Evolutionary conservation across 495 filamentous ascomycete species (phyloP), one percentile per base, ranked within the genome.

Genomic region (Aspergillus avenaceus): DNA sequence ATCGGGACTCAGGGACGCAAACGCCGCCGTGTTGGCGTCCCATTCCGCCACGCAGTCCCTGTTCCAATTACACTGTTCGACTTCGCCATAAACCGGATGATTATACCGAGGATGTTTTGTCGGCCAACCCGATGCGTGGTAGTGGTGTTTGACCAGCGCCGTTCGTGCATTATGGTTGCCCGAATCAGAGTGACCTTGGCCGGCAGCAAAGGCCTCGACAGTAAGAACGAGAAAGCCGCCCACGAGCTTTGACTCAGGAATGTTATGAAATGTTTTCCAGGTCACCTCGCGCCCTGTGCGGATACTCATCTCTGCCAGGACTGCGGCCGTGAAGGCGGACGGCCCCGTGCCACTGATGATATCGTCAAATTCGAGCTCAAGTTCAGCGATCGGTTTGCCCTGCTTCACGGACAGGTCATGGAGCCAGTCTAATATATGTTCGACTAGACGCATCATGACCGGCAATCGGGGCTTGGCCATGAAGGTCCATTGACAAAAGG

Each of bases 401-500:
- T 85, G 81, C 56, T 77, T 61, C 49, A 63, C 61, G 12, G 81
- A 72, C 12, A 85, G 64, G 6, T 72, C 71, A 26, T 77, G 69
- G 28, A 86, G 70, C 79, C 83, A 85, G 2, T 59, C 56, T 51
- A 82, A 68, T 57, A 85, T 83, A 47, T 78, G 74, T 54, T 85
- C 77, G 23, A 84, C 70, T 11, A 85, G 71, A 12, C 69, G 60
- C 67, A 84, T 72, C 79, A 87, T 79, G 50, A 84, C 77, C 26
- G 80, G 81, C 22, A 78, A 75, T 47, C 74, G 69, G 4, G 81
- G 79, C 60, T 82, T 83, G 65, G 74, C 77, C 68, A 81, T 78
- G 50, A 85, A 82, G 8, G 83, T 85, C 83, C 84, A 87, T 58
- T 85, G 83, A 64, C 81, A 85, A 55, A 86, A 86, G 13, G 80